Evolutionary conservation across 805 yeast species (phyloP).

Genomic region (Hanseniaspora valbyensis): DNA sequence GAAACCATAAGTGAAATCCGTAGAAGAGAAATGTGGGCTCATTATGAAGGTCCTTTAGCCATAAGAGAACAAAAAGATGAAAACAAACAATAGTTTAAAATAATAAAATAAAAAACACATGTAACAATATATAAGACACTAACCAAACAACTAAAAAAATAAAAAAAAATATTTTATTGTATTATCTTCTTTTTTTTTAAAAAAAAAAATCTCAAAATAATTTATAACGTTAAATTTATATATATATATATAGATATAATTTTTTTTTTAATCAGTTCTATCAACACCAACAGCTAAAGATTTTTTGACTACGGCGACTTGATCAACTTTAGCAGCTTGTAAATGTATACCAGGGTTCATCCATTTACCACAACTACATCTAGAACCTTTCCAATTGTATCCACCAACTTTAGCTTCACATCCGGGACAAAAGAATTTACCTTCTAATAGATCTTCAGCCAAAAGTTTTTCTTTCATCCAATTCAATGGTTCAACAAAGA

Average conservation of each 20-base stretch:
- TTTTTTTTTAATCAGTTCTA: constrained; percentile 9
- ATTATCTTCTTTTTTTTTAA: too few relatives aligned
- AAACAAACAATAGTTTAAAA: constrained; percentile 4
- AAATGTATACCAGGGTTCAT: constrained; percentile 82
- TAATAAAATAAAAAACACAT: too few relatives aligned
- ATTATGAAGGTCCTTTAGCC: background rate
- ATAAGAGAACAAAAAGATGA: background rate
- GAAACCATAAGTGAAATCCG: background rate
- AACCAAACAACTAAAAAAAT: too few relatives aligned
- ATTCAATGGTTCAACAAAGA: constrained; percentile 71
- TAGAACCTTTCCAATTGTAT: constrained; percentile 85
- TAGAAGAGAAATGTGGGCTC: background rate
- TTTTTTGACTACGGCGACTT: constrained; percentile 29
- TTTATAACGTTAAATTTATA: background rate
- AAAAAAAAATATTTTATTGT: too few relatives aligned
- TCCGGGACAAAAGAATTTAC: constrained; percentile 74
- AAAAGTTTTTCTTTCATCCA: constrained; percentile 86
- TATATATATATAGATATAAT: background rate
- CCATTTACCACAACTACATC: constrained; percentile 95
- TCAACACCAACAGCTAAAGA: constrained; percentile 15
- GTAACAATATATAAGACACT: too few relatives aligned
- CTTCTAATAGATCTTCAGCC: constrained; percentile 63
- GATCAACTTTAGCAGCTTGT: constrained; percentile 71
- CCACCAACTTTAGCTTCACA: constrained; percentile 82
- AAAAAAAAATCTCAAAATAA: too few relatives aligned